phyloP scores from a whole-genome alignment of 2,329 filamentous ascomycete genomes.

The Ophiostoma montium region DNA sequence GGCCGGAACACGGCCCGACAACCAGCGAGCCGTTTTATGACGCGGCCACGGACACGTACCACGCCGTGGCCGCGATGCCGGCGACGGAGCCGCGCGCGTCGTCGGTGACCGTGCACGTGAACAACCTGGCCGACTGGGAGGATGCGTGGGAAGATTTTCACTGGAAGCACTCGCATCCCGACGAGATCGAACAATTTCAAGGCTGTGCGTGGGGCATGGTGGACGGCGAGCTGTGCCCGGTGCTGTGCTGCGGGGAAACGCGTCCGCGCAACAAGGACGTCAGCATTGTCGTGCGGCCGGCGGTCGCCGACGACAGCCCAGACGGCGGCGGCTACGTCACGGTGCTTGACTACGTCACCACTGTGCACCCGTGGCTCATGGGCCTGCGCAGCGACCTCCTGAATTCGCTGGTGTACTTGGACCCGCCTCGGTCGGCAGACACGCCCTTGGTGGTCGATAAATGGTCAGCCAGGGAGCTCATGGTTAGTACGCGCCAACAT shows the following conservation, averaged over 20 bases:
- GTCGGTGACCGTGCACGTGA: constrained; percentile 8
- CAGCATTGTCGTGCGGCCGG: constrained; percentile 21
- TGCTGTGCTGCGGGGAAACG: constrained; percentile 21
- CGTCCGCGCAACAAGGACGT: constrained; percentile 19
- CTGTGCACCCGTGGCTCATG: constrained; percentile 12
- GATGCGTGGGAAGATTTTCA: constrained; percentile 1
- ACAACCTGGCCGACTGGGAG: constrained; percentile 6
- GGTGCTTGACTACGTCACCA: constrained; percentile 10
- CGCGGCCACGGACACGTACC: background rate
- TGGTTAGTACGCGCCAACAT: too few relatives aligned
- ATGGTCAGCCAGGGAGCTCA: too few relatives aligned
- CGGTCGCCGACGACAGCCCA: background rate
- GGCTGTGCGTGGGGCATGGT: background rate
- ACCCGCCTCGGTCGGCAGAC: background rate
- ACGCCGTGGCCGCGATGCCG: constrained; percentile 5
- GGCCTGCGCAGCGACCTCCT: constrained; percentile 4
- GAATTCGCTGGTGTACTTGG: background rate
- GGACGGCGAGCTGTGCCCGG: background rate
- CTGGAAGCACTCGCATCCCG: background rate
- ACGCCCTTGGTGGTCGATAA: too few relatives aligned
- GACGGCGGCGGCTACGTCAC: constrained; percentile 9
- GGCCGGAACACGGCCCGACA: background rate
- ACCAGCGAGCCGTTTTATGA: background rate
- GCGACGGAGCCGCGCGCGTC: constrained; percentile 6
- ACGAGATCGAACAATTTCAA: background rate